Conservation (phyloP, 768 basidiomycete species). For the Suillus plorans region DNA sequence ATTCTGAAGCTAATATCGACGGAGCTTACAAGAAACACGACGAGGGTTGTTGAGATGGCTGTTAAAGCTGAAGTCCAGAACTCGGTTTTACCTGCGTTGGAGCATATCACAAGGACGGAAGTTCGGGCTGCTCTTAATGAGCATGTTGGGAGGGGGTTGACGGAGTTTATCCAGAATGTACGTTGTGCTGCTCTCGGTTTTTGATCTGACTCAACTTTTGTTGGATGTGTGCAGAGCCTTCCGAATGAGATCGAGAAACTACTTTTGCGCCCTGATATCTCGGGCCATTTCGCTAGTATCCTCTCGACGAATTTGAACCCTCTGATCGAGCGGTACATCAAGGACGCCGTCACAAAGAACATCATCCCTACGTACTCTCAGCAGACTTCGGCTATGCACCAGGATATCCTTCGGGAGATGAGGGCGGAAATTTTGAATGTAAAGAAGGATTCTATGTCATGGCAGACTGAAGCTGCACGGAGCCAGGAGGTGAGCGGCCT, state of each 20-base stretch:
- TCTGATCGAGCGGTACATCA: conserved; percentile 77
- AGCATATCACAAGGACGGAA: conserved; percentile 79
- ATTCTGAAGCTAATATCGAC: conserved; percentile 86
- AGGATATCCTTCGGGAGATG: conserved; percentile 75
- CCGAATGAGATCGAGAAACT: conserved; percentile 80
- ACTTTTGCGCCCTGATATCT: conserved; percentile 72
- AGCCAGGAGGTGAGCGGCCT: conserved; percentile 66
- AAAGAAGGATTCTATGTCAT: conserved; percentile 76
- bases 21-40: conserved; percentile 84
- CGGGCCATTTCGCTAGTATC: conserved; percentile 72
- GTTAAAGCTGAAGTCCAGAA: conserved; percentile 84
- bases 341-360: conserved; percentile 70
- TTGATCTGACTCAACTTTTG: conserved; percentile 1
- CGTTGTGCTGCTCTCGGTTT: background rate
- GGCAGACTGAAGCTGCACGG: conserved; percentile 78
- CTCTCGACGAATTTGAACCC: conserved; percentile 73
- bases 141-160: conserved; percentile 72
- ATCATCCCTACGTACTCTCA: conserved; percentile 77
- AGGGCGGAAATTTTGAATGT: conserved; percentile 72
- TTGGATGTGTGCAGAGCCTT: conserved; percentile 49
- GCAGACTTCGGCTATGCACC: conserved; percentile 74
- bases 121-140: conserved; percentile 76
- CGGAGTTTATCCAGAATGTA: conserved; percentile 74
- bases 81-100: conserved; percentile 80
- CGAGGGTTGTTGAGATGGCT: conserved; percentile 85